These are phyloP conservation scores for Boletus semigastroideus DNA, from an alignment of 1,284 basidiomycete genomes.

Conservation along the genomic window DNA sequence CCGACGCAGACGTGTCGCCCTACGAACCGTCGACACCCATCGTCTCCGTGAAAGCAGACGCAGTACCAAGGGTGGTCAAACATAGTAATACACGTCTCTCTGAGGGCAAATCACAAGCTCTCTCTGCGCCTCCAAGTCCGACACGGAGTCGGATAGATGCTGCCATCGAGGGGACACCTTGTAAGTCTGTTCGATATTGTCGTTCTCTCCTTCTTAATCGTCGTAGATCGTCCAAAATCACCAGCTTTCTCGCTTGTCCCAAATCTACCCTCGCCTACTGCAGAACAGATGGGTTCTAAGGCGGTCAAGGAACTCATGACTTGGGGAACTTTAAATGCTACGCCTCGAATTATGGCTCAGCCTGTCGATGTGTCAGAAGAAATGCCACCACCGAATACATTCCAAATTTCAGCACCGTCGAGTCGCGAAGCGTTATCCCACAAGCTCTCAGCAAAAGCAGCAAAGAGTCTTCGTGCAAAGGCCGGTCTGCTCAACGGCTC, in stretches of 20 bases:
- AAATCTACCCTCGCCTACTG: slow-evolving; percentile 83
- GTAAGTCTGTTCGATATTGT: slow-evolving; percentile 40
- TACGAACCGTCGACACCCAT: slow-evolving; percentile 51
- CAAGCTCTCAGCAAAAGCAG: slow-evolving; percentile 71
- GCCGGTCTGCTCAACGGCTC: slow-evolving; percentile 53
- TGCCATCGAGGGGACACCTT: slow-evolving; percentile 82
- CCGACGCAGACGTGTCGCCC: slow-evolving; percentile 85
- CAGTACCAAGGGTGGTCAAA: slow-evolving; percentile 66
- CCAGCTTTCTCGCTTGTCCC: slow-evolving; percentile 75
- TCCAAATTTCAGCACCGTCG: slow-evolving; percentile 69
- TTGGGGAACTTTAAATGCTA: slow-evolving; percentile 86
- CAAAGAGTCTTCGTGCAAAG: slow-evolving; percentile 68
- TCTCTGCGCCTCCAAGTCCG: slow-evolving; percentile 77
- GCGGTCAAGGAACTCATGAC: slow-evolving; percentile 90
- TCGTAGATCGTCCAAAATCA: slow-evolving; percentile 56
- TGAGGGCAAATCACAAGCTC: slow-evolving; percentile 47
- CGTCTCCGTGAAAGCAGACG: slow-evolving; percentile 36
- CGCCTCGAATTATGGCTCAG: slow-evolving; percentile 78
- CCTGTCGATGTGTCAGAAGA: slow-evolving; percentile 52
- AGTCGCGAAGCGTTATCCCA: slow-evolving; percentile 77
- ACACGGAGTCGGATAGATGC: slow-evolving; percentile 85
- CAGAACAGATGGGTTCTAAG: slow-evolving; percentile 70
- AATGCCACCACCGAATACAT: slow-evolving; percentile 57
- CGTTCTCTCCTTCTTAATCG: slow-evolving; percentile 4
- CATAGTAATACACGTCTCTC: slow-evolving; percentile 79